Conservation (phyloP, 2,329 filamentous ascomycete species). For the Blastomyces emzantsi region DNA sequence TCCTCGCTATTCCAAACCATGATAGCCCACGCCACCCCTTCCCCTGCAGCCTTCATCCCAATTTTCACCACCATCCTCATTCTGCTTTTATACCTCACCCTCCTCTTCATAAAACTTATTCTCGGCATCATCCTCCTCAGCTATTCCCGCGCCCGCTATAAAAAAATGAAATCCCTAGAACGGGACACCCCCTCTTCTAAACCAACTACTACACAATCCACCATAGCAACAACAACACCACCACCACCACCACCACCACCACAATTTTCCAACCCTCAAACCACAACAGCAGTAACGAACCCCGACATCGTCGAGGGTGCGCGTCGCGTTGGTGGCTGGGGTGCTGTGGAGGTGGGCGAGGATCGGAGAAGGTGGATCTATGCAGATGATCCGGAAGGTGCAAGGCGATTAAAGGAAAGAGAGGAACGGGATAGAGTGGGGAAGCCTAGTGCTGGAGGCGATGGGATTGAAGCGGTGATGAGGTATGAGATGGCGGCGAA, state of each 20-base stretch:
- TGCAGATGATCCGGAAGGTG: conserved; percentile 66
- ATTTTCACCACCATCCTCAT: conserved; percentile 69
- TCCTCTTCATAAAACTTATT: conserved; percentile 75
- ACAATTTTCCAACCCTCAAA: not conserved
- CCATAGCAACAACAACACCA: conserved; percentile 9
- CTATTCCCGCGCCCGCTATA: conserved; percentile 70
- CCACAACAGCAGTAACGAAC: conserved; percentile 30
- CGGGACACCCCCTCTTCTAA: conserved; percentile 12
- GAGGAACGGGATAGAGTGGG: conserved; percentile 51
- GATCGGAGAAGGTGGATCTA: conserved; percentile 82
- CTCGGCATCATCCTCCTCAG: conserved; percentile 80
- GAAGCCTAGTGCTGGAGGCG: conserved; percentile 50
- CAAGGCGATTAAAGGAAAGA: conserved; percentile 55
- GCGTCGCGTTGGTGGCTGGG: conserved; percentile 69
- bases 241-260: conserved; percentile 10
- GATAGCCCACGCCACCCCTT: conserved; percentile 36
- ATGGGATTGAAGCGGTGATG: conserved; percentile 57
- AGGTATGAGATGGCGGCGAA: conserved; percentile 95
- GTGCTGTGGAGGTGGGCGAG: conserved; percentile 78
- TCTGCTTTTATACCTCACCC: conserved; percentile 71
- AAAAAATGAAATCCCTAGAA: conserved; percentile 66
- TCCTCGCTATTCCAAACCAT: conserved; percentile 31
- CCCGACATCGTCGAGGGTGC: conserved; percentile 59
- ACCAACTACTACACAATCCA: conserved; percentile 9
- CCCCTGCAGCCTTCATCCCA: conserved; percentile 34